Evolutionary conservation across 345 rosid genomes (phyloP).

Genomic region (Pistacia vera): DNA sequence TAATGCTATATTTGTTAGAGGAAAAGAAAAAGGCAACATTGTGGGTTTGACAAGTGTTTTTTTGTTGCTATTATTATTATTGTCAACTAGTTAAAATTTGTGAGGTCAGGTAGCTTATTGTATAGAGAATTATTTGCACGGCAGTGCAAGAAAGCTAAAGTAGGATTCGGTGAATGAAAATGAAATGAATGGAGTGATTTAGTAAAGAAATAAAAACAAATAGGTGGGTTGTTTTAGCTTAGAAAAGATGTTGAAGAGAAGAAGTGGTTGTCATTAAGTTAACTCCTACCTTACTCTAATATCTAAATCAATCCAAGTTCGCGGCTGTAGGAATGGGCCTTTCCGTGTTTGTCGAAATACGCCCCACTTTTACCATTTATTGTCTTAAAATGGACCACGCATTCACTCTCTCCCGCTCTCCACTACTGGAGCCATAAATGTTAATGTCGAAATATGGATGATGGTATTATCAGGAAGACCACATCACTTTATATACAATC

Average conservation of each 20-base stretch:
- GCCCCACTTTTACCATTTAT: neutral
- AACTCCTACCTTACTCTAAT: slow-evolving; percentile 23
- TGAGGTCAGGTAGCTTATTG: neutral
- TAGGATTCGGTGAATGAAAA: slow-evolving; percentile 43
- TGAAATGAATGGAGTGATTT: slow-evolving; percentile 21
- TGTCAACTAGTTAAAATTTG: neutral
- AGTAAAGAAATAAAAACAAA: slow-evolving; percentile 10
- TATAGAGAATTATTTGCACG: neutral
- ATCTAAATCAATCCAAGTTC: neutral
- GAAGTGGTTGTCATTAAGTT: neutral
- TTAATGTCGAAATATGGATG: neutral
- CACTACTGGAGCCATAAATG: neutral
- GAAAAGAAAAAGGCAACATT: neutral
- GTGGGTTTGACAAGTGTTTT: neutral
- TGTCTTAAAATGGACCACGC: neutral
- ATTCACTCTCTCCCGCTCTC: neutral
- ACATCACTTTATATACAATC: too few relatives aligned
- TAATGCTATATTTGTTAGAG: neutral
- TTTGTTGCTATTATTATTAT: neutral
- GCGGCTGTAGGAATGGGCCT: neutral
- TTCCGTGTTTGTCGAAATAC: slow-evolving; percentile 20
- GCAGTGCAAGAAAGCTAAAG: slow-evolving; percentile 6
- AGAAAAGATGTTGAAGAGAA: slow-evolving; percentile 7
- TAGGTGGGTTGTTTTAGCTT: slow-evolving; percentile 13
- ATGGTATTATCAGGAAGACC: too few relatives aligned